Evolutionary conservation across 208 protist species (phyloP).

Genomic region (Polymyxa betae): DNA sequence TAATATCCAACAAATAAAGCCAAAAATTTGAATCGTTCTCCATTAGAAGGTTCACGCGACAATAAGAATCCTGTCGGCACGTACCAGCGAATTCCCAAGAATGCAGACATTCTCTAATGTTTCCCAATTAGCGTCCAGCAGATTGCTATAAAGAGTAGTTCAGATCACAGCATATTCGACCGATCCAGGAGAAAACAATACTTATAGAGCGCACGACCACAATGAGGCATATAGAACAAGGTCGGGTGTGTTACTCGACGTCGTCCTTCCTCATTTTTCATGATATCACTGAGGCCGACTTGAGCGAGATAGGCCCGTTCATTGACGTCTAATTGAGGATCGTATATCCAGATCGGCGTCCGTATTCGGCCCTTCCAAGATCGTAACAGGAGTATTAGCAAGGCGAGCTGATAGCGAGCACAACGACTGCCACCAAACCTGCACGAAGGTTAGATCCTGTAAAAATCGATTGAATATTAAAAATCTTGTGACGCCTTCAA

Average conservation of each 20-base stretch:
- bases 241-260: neutral
- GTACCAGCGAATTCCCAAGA: conserved; percentile 3
- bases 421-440: conserved; percentile 16
- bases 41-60: too few species aligned
- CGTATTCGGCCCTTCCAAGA: neutral
- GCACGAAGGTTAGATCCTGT: neutral
- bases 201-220: conserved; percentile 42
- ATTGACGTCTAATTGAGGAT: conserved; percentile 32
- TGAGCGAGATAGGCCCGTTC: neutral
- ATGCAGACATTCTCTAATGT: neutral
- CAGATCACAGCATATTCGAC: neutral
- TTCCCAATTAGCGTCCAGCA: neutral
- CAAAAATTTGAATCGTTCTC: too few species aligned
- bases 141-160: neutral
- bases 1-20: too few species aligned
- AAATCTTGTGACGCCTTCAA: too few species aligned
- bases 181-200: neutral
- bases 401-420: conserved; percentile 6
- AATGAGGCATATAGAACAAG: conserved; percentile 47
- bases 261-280: conserved; percentile 9
- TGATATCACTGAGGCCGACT: neutral
- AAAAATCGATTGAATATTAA: too few species aligned
- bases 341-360: neutral
- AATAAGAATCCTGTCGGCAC: neutral
- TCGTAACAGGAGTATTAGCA: neutral